phyloP scores from a whole-genome alignment of 2,329 filamentous ascomycete species.

The Colletotrichum eleusines region DNA sequence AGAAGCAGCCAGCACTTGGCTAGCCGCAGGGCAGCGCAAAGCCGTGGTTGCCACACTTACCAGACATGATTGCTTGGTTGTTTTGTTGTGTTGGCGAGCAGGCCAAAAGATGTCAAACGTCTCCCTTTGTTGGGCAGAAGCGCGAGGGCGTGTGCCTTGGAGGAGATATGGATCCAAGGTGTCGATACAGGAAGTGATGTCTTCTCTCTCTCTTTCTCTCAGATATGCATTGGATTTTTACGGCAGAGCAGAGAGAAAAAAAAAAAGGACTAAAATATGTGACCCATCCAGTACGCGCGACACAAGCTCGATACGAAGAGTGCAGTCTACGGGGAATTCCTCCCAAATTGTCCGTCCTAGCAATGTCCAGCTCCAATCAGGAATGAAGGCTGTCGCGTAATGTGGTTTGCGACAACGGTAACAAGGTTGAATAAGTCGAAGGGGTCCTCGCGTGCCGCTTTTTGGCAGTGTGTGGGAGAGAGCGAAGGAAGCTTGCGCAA shows the following conservation, averaged over 20 bases:
- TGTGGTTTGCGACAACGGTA: constrained; percentile 23
- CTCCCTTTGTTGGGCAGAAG: constrained; percentile 32
- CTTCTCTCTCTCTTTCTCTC: constrained; percentile 29
- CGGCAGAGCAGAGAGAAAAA: constrained; percentile 23
- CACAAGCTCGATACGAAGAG: constrained; percentile 22
- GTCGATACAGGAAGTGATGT: constrained; percentile 26
- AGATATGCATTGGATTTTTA: constrained; percentile 41
- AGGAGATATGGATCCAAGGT: constrained; percentile 12
- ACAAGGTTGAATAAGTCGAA: constrained; percentile 1
- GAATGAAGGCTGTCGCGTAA: constrained; percentile 7
- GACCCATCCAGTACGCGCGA: constrained; percentile 40
- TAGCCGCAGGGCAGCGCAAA: constrained; percentile 23
- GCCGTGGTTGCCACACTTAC: constrained; percentile 36
- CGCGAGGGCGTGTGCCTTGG: constrained; percentile 15
- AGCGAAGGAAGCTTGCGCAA: constrained; percentile 40
- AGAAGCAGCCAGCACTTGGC: constrained; percentile 9
- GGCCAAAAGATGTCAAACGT: constrained; percentile 11
- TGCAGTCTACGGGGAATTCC: constrained; percentile 24
- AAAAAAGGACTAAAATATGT: constrained; percentile 40
- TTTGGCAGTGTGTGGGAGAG: constrained; percentile 26
- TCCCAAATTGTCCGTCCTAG: constrained; percentile 26
- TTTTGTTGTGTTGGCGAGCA: background rate
- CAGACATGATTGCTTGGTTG: constrained; percentile 37
- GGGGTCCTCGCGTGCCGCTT: constrained; percentile 35
- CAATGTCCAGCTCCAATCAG: constrained; percentile 9